phyloP scores from a whole-genome alignment of 306 rosid genomes.

The Glycine tomentella region DNA sequence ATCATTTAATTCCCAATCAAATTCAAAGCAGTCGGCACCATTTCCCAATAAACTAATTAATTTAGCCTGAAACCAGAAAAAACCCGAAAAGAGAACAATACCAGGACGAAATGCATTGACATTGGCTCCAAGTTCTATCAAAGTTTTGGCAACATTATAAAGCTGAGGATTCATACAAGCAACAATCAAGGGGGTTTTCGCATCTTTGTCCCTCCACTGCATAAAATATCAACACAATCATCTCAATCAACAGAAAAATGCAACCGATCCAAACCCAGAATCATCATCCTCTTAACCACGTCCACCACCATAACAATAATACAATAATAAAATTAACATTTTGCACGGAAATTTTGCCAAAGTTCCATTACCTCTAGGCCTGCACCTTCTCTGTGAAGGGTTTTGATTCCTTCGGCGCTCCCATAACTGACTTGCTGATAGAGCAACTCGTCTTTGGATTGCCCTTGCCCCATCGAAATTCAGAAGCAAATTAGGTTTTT shows the following conservation, averaged over 20 bases:
- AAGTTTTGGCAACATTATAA: conserved; percentile 66
- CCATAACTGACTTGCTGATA: conserved; percentile 87
- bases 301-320: neutral
- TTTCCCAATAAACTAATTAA: no score
- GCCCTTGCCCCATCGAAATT: conserved; percentile 78
- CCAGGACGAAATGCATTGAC: conserved; percentile 92
- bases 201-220: conserved; percentile 87
- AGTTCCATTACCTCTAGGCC: conserved; percentile 77
- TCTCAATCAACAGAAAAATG: conserved; percentile 30
- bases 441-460: conserved; percentile 81
- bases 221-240: conserved; percentile 35
- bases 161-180: conserved; percentile 87
- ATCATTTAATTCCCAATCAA: conserved; percentile 24
- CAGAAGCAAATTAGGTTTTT: conserved; percentile 13
- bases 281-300: neutral
- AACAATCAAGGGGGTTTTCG: conserved; percentile 82
- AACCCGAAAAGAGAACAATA: conserved; percentile 35
- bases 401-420: conserved; percentile 75
- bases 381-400: conserved; percentile 83
- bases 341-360: neutral
- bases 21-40: neutral
- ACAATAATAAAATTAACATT: conserved; percentile 9
- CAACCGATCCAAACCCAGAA: conserved; percentile 39
- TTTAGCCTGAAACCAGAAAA: neutral
- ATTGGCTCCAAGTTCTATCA: conserved; percentile 95